These are phyloP conservation scores for Pichia sp. DNA, from an alignment of 1,139 yeast species.

Conservation along the genomic window DNA sequence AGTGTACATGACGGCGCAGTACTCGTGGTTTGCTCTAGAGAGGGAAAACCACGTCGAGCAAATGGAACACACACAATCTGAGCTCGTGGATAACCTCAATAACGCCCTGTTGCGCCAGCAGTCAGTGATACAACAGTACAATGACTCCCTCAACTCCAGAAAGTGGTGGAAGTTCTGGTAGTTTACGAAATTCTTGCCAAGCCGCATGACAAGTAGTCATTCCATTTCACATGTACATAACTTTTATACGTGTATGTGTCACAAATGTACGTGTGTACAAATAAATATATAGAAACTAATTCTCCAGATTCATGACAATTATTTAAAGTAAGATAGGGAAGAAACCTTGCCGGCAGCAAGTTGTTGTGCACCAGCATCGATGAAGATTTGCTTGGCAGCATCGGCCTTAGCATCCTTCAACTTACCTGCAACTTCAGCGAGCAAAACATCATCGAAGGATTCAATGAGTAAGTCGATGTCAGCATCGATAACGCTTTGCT, in stretches of 20 bases:
- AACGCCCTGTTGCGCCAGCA: slow-evolving; percentile 24
- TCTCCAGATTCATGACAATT: not conserved
- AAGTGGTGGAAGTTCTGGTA: slow-evolving; percentile 14
- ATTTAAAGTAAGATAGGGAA: slow-evolving; percentile 15
- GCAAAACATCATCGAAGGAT: slow-evolving; percentile 68
- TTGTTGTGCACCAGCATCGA: slow-evolving; percentile 36
- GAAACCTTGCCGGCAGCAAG: slow-evolving; percentile 15
- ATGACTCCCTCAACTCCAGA: not conserved
- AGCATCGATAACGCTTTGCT: slow-evolving; percentile 64
- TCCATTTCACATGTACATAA: not conserved
- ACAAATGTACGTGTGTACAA: not conserved
- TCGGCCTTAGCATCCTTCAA: slow-evolving; percentile 40
- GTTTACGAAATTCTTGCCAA: not conserved
- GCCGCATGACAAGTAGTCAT: not conserved
- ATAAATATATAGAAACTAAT: not conserved
- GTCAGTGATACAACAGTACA: slow-evolving; percentile 10
- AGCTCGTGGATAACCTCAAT: slow-evolving; percentile 25
- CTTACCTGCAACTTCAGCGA: slow-evolving; percentile 65
- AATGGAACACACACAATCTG: slow-evolving; percentile 21
- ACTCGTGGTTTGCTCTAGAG: slow-evolving; percentile 28
- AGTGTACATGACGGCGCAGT: slow-evolving; percentile 27
- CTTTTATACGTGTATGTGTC: not conserved
- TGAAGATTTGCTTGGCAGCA: slow-evolving; percentile 40
- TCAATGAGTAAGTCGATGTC: slow-evolving; percentile 80
- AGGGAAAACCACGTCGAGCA: slow-evolving; percentile 25